Base-by-base conservation (phyloP, 164 flowering plant species). In the Cinnamomum micranthum region DNA sequence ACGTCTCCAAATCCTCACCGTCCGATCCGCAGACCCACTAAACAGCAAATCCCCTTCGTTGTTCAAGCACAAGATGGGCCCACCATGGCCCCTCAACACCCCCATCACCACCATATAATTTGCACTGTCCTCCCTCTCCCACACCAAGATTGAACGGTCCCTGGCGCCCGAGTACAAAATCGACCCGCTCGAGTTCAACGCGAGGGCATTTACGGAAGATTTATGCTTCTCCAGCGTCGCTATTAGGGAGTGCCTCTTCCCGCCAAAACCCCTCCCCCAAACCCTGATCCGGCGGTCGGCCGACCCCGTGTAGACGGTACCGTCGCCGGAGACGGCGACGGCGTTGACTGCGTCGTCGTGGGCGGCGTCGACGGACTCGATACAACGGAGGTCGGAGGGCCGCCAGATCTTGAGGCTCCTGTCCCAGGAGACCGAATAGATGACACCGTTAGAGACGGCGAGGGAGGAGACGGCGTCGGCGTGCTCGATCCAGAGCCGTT, bases 21-120 rank as follows among this genome's bases (percentile, higher is more conserved):
- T 92, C 79, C 88, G 84, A 86, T 94, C 98, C 1, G 91, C 90
- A 0, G 98, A 94, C 35, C 98, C 98, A 69, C 98, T 94, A 33
- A 94, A 62, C 76, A 92, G 75, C 72, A 88, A 23, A 82, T 83
- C 91, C 3, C 74, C 69, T 15, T 85, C 89, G 84, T 77, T 83
- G 64, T 82, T 75, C 82, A 94, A 77, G 71, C 92, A 87, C 12
- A 94, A 77, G 28, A 92, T 88, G 7, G 97, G 95, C 68, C 82
- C 84, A 2, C 31, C 68, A 74, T 94, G 98, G 2, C 98, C 97
- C 63, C 93, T 85, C 80, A 92, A 67, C 10, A 92, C 95, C 15
- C 96, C 97, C 2, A 84, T 84, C 12, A 90, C 91, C 35, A 71
- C 83, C 95, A 91, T 90, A 75, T 91, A 77, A 20, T 84, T 76